These are phyloP conservation scores for Diaporthe ampelina DNA, from an alignment of 2,329 filamentous ascomycete genomes.

Conservation along the genomic window DNA sequence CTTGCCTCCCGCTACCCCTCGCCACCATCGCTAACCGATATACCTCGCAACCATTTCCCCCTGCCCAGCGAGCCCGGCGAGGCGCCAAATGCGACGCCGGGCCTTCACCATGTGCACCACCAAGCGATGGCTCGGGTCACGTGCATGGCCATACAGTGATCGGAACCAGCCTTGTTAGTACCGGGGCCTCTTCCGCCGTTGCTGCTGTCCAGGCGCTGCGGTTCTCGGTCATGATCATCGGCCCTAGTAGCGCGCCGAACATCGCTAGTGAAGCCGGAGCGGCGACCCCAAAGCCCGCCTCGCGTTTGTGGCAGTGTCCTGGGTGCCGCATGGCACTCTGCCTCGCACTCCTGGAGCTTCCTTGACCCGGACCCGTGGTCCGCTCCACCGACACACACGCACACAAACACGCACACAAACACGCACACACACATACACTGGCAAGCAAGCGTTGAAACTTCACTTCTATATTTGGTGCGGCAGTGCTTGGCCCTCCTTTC, in stretches of 20 bases:
- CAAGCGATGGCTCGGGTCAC: slow-evolving; percentile 9
- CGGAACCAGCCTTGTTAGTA: slow-evolving; percentile 1
- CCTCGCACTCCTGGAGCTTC: background rate
- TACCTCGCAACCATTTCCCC: background rate
- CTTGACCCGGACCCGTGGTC: background rate
- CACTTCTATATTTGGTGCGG: slow-evolving; percentile 29
- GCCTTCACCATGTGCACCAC: background rate
- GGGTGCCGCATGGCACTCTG: background rate
- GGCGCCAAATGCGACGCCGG: slow-evolving; percentile 20
- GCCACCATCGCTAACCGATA: background rate
- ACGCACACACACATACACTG: no score
- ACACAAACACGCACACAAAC: no score
- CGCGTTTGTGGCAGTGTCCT: background rate
- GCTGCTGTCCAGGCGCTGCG: slow-evolving; percentile 7
- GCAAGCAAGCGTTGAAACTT: slow-evolving; percentile 1
- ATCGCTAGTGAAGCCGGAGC: slow-evolving; percentile 26
- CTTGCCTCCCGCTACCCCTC: slow-evolving; percentile 1
- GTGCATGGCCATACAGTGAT: slow-evolving; percentile 9
- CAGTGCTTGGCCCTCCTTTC: slow-evolving; percentile 25
- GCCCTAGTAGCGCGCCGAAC: slow-evolving; percentile 32
- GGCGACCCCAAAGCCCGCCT: slow-evolving; percentile 7
- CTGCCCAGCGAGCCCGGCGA: background rate
- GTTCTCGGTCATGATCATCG: slow-evolving; percentile 31
- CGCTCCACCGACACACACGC: background rate
- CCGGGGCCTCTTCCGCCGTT: slow-evolving; percentile 30